Evolutionary conservation across 768 basidiomycete species (phyloP).

Genomic region (Scleroderma bovista): DNA sequence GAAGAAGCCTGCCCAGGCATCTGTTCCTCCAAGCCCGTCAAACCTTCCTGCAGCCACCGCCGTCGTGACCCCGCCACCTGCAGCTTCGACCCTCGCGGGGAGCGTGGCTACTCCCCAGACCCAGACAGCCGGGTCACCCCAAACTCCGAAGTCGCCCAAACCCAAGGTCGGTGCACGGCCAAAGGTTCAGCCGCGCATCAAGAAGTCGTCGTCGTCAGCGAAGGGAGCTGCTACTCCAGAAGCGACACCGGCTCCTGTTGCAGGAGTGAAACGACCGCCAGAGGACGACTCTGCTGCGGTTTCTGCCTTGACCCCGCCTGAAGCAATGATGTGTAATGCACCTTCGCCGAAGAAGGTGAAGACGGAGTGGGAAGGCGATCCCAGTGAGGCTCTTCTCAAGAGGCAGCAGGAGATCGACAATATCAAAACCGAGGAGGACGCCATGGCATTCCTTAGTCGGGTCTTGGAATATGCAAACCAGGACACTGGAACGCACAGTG

Average conservation of each 20-base stretch:
- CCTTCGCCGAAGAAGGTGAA: conserved; percentile 70
- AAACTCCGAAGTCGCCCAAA: conserved; percentile 68
- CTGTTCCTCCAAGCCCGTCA: conserved; percentile 21
- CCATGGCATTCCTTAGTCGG: conserved; percentile 53
- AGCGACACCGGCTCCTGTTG: conserved; percentile 23
- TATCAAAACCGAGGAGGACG: conserved; percentile 65
- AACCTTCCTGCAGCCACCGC: conserved; percentile 7
- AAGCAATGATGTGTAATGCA: conserved; percentile 35
- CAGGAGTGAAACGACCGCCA: conserved; percentile 29
- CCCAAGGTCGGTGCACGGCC: conserved; percentile 44
- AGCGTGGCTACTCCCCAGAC: conserved; percentile 36
- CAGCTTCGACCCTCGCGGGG: conserved; percentile 46
- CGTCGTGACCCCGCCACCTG: conserved; percentile 38
- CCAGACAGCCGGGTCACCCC: conserved; percentile 47
- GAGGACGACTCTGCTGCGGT: conserved; percentile 29
- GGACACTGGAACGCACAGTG: conserved; percentile 36
- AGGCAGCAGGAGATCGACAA: conserved; percentile 34
- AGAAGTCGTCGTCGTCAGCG: conserved; percentile 29
- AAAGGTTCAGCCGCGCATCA: conserved; percentile 29
- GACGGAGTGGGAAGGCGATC: conserved; percentile 64
- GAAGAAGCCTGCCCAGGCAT: conserved; percentile 13
- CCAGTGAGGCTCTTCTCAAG: conserved; percentile 44
- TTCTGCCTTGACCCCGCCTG: conserved; percentile 25
- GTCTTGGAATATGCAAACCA: conserved; percentile 49
- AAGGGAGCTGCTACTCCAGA: conserved; percentile 32